These are phyloP conservation scores for Phlyctochytrium bullatum DNA, from an alignment of 192 early-diverging fungal genomes.

Conservation along the genomic window DNA sequence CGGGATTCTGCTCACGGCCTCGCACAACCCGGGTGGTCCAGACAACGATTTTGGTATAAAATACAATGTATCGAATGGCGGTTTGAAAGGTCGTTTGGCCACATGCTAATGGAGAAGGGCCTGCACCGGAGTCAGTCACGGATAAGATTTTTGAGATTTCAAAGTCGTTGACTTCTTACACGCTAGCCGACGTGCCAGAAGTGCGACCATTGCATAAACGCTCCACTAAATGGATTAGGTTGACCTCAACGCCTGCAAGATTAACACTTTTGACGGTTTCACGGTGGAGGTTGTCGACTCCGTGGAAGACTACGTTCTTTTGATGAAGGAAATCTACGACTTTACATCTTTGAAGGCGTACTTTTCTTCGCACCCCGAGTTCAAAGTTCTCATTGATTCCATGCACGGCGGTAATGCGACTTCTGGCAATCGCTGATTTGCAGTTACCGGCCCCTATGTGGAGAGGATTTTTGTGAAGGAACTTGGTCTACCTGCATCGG, in stretches of 20 bases:
- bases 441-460: constrained; percentile 93
- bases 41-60: constrained; percentile 99
- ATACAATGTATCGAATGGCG: constrained; percentile 95
- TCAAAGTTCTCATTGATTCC: constrained; percentile 88
- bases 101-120: constrained; percentile 45
- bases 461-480: constrained; percentile 82
- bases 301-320: constrained; percentile 80
- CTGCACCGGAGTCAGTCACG: constrained; percentile 93
- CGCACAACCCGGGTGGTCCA: constrained; percentile 98
- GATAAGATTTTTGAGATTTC: constrained; percentile 87
- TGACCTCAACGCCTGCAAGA: constrained; percentile 72
- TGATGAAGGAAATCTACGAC: constrained; percentile 91
- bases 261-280: constrained; percentile 57
- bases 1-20: constrained; percentile 96
- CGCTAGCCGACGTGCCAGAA: constrained; percentile 56
- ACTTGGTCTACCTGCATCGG: constrained; percentile 76
- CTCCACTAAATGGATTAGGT: constrained; percentile 36
- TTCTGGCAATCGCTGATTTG: constrained; percentile 10
- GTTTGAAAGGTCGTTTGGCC: constrained; percentile 18
- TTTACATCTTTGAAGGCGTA: constrained; percentile 82
- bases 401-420: constrained; percentile 74
- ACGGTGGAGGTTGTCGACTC: constrained; percentile 86
- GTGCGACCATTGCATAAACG: constrained; percentile 3
- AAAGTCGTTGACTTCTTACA: constrained; percentile 68
- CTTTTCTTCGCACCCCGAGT: constrained; percentile 65